Conservation (phyloP, 345 rosid species). For the Hibiscus syriacus region DNA sequence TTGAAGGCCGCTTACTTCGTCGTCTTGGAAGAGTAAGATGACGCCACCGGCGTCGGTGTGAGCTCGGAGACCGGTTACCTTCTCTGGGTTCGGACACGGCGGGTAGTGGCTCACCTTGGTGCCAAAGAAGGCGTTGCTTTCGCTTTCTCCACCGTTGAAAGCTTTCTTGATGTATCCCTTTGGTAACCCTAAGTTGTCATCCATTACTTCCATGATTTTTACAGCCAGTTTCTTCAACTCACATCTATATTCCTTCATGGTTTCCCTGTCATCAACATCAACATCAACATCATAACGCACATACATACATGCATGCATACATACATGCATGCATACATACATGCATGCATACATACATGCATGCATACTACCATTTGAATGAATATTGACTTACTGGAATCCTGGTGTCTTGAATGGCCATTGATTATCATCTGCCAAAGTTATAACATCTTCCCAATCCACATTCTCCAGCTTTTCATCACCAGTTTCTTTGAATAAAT, state of each 20-base stretch:
- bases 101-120: slow-evolving; percentile 94
- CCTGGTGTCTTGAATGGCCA: slow-evolving; percentile 58
- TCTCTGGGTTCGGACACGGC: slow-evolving; percentile 78
- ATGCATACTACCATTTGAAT: neutral
- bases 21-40: slow-evolving; percentile 83
- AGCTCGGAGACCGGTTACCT: slow-evolving; percentile 62
- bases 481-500: slow-evolving; percentile 35
- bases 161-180: slow-evolving; percentile 55
- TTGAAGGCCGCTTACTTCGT: slow-evolving; percentile 72
- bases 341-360: neutral
- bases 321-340: neutral
- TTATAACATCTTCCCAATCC: slow-evolving; percentile 90
- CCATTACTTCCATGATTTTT: slow-evolving; percentile 78
- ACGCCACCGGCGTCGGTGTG: slow-evolving; percentile 97
- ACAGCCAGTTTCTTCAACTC: slow-evolving; percentile 67
- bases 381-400: slow-evolving; percentile 44
- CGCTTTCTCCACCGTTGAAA: slow-evolving; percentile 44
- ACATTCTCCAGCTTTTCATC: slow-evolving; percentile 52
- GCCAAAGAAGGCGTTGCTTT: slow-evolving; percentile 52
- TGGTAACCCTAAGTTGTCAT: slow-evolving; percentile 65
- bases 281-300: too few relatives aligned
- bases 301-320: neutral
- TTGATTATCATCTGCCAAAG: slow-evolving; percentile 46
- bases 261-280: slow-evolving; percentile 42
- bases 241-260: slow-evolving; percentile 59